phyloP scores from a whole-genome alignment of 1,139 yeast species.

The Spathaspora jeffriesii region DNA sequence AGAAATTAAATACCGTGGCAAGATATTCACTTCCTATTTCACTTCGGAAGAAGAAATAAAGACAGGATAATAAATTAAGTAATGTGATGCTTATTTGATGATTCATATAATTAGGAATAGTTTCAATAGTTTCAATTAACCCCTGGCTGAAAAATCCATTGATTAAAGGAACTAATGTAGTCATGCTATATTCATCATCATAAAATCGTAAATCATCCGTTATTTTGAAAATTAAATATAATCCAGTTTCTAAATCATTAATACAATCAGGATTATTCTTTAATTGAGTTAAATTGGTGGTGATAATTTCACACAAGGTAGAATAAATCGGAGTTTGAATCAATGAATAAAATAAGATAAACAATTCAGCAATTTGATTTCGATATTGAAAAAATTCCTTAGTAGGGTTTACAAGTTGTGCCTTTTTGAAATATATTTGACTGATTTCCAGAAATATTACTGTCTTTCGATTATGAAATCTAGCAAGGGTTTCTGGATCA shows the following conservation, averaged over 20 bases:
- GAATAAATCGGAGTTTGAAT: conserved; percentile 58
- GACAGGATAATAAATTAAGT: conserved; percentile 39
- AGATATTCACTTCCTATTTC: conserved; percentile 38
- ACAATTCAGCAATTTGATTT: conserved; percentile 72
- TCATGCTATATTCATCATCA: conserved; percentile 24
- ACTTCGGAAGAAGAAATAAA: conserved; percentile 54
- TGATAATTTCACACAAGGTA: conserved; percentile 46
- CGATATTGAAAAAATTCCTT: conserved; percentile 67
- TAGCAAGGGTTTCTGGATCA: conserved; percentile 14
- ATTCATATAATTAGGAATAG: conserved; percentile 10
- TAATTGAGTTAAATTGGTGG: conserved; percentile 19
- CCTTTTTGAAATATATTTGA: conserved; percentile 62
- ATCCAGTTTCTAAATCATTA: conserved; percentile 63
- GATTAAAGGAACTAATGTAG: conserved; percentile 25
- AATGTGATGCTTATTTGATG: conserved; percentile 12
- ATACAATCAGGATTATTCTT: not conserved
- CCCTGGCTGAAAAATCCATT: conserved; percentile 24
- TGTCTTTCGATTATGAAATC: conserved; percentile 29
- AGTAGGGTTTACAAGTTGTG: conserved; percentile 28
- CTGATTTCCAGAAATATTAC: conserved; percentile 47
- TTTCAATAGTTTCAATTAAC: conserved; percentile 22
- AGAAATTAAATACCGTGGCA: conserved; percentile 49
- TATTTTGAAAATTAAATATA: conserved; percentile 60
- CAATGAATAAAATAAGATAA: conserved; percentile 68
- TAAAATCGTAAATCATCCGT: conserved; percentile 50